Percentiles rank a stretch among this genome's conserved stretches.
Conservation (phyloP, 1,139 yeast species). For the Wickerhamomyces sp. region DNA sequence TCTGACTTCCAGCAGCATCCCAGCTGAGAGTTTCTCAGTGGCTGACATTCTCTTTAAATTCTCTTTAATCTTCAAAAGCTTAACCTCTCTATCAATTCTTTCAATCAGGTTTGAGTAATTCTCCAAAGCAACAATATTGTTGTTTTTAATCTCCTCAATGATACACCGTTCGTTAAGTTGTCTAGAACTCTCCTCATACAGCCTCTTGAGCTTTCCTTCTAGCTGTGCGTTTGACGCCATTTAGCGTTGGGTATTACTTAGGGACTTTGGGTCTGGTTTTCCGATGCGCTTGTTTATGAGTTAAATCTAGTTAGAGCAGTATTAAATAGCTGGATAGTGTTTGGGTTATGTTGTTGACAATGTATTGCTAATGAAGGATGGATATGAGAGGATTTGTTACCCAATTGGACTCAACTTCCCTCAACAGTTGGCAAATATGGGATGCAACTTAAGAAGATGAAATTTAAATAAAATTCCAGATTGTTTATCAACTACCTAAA, state of each 20-base stretch:
- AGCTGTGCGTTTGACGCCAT: not conserved
- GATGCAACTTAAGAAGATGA: not conserved
- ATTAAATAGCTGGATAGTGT: too few species aligned
- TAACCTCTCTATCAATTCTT: slow-evolving; percentile 7
- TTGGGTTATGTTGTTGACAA: too few species aligned
- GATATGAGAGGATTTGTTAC: too few species aligned
- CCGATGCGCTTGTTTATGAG: too few species aligned
- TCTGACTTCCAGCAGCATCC: slow-evolving; percentile 14
- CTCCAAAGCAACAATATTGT: slow-evolving; percentile 11
- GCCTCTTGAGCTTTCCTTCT: slow-evolving; percentile 1
- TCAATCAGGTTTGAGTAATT: slow-evolving; percentile 13
- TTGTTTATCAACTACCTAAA: slow-evolving; percentile 3
- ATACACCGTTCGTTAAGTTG: slow-evolving; percentile 11
- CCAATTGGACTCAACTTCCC: too few species aligned
- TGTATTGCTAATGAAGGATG: too few species aligned
- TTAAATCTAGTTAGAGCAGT: too few species aligned
- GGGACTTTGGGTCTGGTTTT: too few species aligned
- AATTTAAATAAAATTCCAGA: too few species aligned
- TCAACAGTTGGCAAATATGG: too few species aligned
- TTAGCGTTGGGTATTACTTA: too few species aligned
- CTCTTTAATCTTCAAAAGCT: slow-evolving; percentile 1
- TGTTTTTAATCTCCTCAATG: slow-evolving; percentile 21
- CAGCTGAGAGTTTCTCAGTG: slow-evolving; percentile 11
- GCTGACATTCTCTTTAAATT: slow-evolving; percentile 5
- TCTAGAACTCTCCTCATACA: slow-evolving; percentile 6